Evolutionary conservation across 208 protist species (phyloP).

Genomic region (Jaenimonas drosophilae): DNA sequence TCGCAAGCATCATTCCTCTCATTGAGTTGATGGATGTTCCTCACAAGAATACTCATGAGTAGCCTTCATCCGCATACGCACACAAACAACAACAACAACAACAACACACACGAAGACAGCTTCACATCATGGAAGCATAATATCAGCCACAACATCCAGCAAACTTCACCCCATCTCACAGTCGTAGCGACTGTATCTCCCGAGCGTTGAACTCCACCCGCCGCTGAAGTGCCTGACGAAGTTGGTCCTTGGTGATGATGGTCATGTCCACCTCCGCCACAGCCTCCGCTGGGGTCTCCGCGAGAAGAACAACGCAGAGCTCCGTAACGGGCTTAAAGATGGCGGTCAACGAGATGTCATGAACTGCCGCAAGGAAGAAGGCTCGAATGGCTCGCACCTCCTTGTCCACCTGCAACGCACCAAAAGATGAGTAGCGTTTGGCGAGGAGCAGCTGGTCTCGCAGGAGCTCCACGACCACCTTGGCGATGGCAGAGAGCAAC

Average conservation of each 20-base stretch:
- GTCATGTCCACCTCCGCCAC: constrained; percentile 43
- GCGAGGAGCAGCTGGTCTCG: constrained; percentile 28
- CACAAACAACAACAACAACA: not conserved
- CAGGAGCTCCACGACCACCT: constrained; percentile 11
- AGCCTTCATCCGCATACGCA: not conserved
- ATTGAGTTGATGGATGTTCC: too few species aligned
- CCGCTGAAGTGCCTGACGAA: constrained; percentile 38
- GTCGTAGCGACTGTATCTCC: constrained; percentile 35
- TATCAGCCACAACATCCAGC: not conserved
- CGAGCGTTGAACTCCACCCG: constrained; percentile 58
- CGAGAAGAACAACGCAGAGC: constrained; percentile 46
- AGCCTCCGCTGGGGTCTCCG: constrained; percentile 54
- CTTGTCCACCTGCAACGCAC: constrained; percentile 73
- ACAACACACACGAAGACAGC: constrained; percentile 3
- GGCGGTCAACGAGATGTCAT: constrained; percentile 46
- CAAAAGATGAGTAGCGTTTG: constrained; percentile 50
- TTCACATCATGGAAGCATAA: not conserved
- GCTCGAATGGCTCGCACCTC: constrained; percentile 58
- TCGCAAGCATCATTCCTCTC: too few species aligned
- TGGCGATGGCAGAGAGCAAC: constrained; percentile 33
- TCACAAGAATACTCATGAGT: too few species aligned
- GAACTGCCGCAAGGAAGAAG: constrained; percentile 41
- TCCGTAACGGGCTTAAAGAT: constrained; percentile 36
- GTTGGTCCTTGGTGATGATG: constrained; percentile 69
- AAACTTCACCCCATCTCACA: constrained; percentile 11